Evolutionary conservation across 352 stramenopile genomes (phyloP), one percentile per base, ranked within the genome.

Genomic region (Elongisporangium anandrum): DNA sequence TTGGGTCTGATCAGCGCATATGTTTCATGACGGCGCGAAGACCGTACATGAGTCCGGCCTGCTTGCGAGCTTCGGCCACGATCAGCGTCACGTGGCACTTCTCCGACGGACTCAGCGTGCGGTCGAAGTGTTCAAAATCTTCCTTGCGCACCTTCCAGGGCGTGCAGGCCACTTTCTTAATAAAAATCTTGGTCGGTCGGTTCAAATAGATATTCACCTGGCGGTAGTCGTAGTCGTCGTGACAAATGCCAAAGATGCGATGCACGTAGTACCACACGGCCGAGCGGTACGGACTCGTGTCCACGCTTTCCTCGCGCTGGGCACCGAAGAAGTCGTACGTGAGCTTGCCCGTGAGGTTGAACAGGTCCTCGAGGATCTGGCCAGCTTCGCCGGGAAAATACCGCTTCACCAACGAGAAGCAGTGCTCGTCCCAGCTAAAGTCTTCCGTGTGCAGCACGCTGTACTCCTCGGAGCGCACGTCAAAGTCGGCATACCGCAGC

Each of bases 211-310:
- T 73, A 60, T 94, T 94, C 21, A 95, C 81, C 59, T 90, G 83
- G 39, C 77, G 70, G 65, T 95, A 95, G 67, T 95, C 83, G 59
- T 95, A 95, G 66, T 94, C 86, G 51, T 95, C 86, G 66, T 95
- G 82, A 64, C 84, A 94, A 65, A 95, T 95, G 45, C 86, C 86
- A 38, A 94, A 93, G 65, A 94, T 90, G 57, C 86, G 84, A 60
- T 94, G 86, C 17, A 94, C 85, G 45, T 94, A 95, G 66, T 91
- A 93, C 85, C 86, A 94, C 26, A 95, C 87, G 54, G 86, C 86
- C 49, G 87, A 73, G 20, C 85, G 86, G 67, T 91, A 95, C 50
- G 86, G 82, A 52, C 66, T 81, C 24, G 86, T 95, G 74, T 95
- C 85, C 47, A 94, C 63, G 41, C 69, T 73, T 23, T 77, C 65